phyloP scores from a whole-genome alignment of 768 basidiomycete genomes.

The Russula sp. region DNA sequence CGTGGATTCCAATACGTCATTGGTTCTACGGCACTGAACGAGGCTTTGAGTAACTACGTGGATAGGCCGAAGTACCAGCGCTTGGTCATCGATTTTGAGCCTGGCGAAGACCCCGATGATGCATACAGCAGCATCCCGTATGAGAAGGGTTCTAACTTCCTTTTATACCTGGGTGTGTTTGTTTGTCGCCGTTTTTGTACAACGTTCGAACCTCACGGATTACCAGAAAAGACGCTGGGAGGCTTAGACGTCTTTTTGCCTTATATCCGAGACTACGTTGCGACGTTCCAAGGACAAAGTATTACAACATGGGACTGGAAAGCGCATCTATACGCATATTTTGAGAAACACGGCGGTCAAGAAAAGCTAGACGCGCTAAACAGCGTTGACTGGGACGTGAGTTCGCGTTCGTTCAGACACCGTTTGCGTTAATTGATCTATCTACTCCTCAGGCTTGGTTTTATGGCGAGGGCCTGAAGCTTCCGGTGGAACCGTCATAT shows the following conservation, averaged over 20 bases:
- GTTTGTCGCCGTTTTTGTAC: not conserved
- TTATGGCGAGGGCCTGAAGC: slow-evolving; percentile 65
- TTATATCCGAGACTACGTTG: slow-evolving; percentile 77
- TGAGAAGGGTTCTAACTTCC: slow-evolving; percentile 84
- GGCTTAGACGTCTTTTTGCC: slow-evolving; percentile 80
- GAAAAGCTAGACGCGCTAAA: slow-evolving; percentile 63
- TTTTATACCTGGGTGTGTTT: slow-evolving; percentile 69
- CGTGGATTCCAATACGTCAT: slow-evolving; percentile 79
- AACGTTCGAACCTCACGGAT: not conserved
- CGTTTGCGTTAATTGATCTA: not conserved
- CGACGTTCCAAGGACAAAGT: slow-evolving; percentile 73
- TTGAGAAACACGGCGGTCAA: slow-evolving; percentile 46
- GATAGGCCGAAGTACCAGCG: slow-evolving; percentile 69
- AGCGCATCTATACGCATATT: slow-evolving; percentile 69
- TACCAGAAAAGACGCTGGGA: slow-evolving; percentile 62
- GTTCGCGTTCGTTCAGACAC: slow-evolving; percentile 25
- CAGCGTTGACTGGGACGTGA: slow-evolving; percentile 71
- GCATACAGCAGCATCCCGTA: slow-evolving; percentile 75
- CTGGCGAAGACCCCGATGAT: slow-evolving; percentile 72
- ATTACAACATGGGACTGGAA: slow-evolving; percentile 86
- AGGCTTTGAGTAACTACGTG: slow-evolving; percentile 58
- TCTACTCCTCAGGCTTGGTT: slow-evolving; percentile 58
- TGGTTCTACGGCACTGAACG: slow-evolving; percentile 65
- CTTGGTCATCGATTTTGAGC: slow-evolving; percentile 67
- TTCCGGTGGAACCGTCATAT: slow-evolving; percentile 72